Evolutionary conservation across 2,329 filamentous ascomycete genomes (phyloP).

Genomic region (Sporothrix brasiliensis): DNA sequence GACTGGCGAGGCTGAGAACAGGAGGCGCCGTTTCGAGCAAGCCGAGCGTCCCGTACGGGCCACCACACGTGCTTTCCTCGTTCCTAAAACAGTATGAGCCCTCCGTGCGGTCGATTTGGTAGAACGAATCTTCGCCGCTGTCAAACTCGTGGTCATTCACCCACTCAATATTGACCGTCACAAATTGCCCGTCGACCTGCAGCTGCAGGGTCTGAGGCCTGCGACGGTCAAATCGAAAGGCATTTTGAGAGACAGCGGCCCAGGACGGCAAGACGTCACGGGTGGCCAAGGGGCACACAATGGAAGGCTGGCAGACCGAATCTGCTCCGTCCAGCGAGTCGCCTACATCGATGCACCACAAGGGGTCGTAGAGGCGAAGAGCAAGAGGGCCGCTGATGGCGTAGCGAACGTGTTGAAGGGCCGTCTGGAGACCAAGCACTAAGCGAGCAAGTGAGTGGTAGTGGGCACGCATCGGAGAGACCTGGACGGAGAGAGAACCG

Average conservation of each 20-base stretch:
- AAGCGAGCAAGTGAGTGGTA: slow-evolving; percentile 42
- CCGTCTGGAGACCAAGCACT: slow-evolving; percentile 46
- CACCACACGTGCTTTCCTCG: not conserved
- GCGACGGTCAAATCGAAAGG: slow-evolving; percentile 40
- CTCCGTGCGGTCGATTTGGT: not conserved
- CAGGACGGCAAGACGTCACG: slow-evolving; percentile 47
- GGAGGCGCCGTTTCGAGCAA: not conserved
- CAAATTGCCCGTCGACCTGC: slow-evolving; percentile 38
- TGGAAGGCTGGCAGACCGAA: slow-evolving; percentile 28
- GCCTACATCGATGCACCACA: not conserved
- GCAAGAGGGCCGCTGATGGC: slow-evolving; percentile 52
- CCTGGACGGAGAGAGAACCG: too few species aligned
- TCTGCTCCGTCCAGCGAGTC: not conserved
- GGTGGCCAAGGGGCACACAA: slow-evolving; percentile 48
- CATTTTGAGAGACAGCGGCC: slow-evolving; percentile 43
- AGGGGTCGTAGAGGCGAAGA: slow-evolving; percentile 38
- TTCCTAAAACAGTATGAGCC: not conserved
- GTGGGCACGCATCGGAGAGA: not conserved
- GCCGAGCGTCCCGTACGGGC: not conserved
- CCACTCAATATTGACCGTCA: slow-evolving; percentile 46
- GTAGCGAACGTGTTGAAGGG: slow-evolving; percentile 51
- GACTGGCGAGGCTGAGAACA: not conserved
- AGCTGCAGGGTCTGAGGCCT: slow-evolving; percentile 46
- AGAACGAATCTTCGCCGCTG: not conserved
- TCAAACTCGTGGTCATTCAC: slow-evolving; percentile 35